phyloP scores from a whole-genome alignment of 1,284 basidiomycete genomes.

The Sporisorium reilianum region DNA sequence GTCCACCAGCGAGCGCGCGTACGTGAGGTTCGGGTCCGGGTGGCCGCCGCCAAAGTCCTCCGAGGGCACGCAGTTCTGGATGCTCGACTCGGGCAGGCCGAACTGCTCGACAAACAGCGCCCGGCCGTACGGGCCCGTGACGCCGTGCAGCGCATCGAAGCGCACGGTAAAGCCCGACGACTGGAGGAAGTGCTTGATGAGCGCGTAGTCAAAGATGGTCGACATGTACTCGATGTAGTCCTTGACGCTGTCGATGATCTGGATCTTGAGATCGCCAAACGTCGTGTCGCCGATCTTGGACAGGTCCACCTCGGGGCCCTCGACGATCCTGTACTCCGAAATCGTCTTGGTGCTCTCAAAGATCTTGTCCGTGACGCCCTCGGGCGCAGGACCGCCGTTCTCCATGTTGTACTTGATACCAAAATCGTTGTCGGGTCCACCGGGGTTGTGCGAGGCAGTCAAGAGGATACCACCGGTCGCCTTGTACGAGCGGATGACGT shows the following conservation, averaged over 20 bases:
- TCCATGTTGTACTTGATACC: constrained; percentile 99
- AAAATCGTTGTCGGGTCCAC: constrained; percentile 96
- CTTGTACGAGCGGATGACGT: constrained; percentile 94
- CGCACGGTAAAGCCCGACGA: constrained; percentile 80
- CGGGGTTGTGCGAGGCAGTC: constrained; percentile 98
- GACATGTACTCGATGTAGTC: constrained; percentile 89
- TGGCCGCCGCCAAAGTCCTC: constrained; percentile 98
- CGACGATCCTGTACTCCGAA: constrained; percentile 84
- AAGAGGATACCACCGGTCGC: constrained; percentile 96
- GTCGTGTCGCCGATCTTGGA: constrained; percentile 82
- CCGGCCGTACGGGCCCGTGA: constrained; percentile 94
- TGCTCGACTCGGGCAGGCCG: constrained; percentile 81
- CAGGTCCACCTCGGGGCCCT: constrained; percentile 84
- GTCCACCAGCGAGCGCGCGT: constrained; percentile 93
- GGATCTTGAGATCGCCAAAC: constrained; percentile 78
- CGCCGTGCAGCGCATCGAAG: constrained; percentile 96
- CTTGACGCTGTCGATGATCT: constrained; percentile 92
- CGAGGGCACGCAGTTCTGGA: constrained; percentile 90
- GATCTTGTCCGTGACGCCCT: constrained; percentile 92
- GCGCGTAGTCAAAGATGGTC: constrained; percentile 91
- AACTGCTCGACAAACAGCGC: constrained; percentile 89
- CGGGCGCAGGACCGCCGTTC: constrained; percentile 96
- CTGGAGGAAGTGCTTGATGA: constrained; percentile 90
- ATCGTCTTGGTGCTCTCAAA: constrained; percentile 91
- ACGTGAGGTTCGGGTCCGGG: constrained; percentile 98